Base-by-base conservation (phyloP, 2,329 filamentous ascomycete genomes). In the Fusarium newnesense region DNA sequence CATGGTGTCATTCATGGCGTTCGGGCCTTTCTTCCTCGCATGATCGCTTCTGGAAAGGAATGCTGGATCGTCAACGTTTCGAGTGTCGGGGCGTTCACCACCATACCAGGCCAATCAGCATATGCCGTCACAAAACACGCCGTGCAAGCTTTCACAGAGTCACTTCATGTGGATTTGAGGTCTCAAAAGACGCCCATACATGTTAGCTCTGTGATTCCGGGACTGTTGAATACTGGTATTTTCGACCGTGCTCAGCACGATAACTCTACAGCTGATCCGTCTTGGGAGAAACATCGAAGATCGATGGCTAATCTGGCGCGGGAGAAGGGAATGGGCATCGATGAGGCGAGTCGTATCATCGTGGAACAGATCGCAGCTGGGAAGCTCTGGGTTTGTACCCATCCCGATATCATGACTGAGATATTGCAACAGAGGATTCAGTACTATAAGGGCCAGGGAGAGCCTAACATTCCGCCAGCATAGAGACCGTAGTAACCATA, bases 401-500 rank as follows among this genome's bases (percentile, higher is more conserved):
- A 56, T 15, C 52, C 37, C 5, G 26, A 10, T 24, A 5, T 56
- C 10, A 2, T 40, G 19, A 6, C 16, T 7, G 52, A 56, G 52
- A n/a, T 56, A 8, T 32, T 56, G 9, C 21, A 42, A n/a, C 21
- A 32, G 37, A 56, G 26, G 37, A 19, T 42, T 8, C 15, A 11
- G 26, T 56, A 24, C n/a, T 56, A 56, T 7, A 5, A 15, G 2
- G 3, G 9, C 4, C 36, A 30, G 19, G 52, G 7, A 18, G 52
- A 56, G 4, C 37, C 52, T 0, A 42, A 56, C 9, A 2, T 42
- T 24, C 13, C 37, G 0, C 37, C 52, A 2, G 37, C 10, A 30
- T 39, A 30, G 9, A 7, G 12, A 9, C 2, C 11, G n/a, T n/a
- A n/a, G n/a, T n/a, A n/a, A n/a, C n/a, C n/a, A n/a, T n/a, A n/a